Base-by-base conservation (phyloP, 768 basidiomycete genomes). In the Pulveroboletus sp. region DNA sequence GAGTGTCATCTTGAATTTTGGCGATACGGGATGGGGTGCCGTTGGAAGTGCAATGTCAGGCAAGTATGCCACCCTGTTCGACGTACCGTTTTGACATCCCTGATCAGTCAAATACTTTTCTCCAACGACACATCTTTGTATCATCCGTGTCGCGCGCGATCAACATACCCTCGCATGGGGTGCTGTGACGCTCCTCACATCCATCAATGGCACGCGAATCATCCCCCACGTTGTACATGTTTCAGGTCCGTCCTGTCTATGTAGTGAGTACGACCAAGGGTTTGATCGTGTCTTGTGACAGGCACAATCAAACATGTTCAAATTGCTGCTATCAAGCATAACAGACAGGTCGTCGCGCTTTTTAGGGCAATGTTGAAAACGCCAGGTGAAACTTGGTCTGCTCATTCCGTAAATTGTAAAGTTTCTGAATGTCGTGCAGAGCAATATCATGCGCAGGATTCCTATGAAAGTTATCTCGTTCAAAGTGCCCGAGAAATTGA, bases 251-350 rank as follows among this genome's bases (percentile, higher is more conserved):
- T 66, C 33, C 17, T 20, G 6, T 45, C 35, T n/a, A n/a, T n/a
- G n/a, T n/a, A 40, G 9, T 25, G 17, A 43, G n/a, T 20, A 24
- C 19, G 35, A 21, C n/a, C 25, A 5, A 10, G 32, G 29, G 16
- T 27, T 24, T 12, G 14, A 41, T 34, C 4, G 32, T 9, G n/a
- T 32, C 13, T 10, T 3, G 29, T 34, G 29, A 40, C 51, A 93
- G 92, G 93, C 0, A 94, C 91, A 0, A 87, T 94, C 48, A 91
- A 87, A 65, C 90, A 94, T 40, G 80, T 81, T 0, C 91, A 94
- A 58, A 66, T 87, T 0, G 84, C 86, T 6, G 86, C 88, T 2
- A 85, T 91, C 34, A 69, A 77, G 27, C 82, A 91, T 56, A 88
- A 92, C 59, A 72, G 85, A 25, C 76, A 80, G 43, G 74, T 87